Conservation (phyloP, 116 monocot genomes). For the Papilionanthe hybrid region DNA sequence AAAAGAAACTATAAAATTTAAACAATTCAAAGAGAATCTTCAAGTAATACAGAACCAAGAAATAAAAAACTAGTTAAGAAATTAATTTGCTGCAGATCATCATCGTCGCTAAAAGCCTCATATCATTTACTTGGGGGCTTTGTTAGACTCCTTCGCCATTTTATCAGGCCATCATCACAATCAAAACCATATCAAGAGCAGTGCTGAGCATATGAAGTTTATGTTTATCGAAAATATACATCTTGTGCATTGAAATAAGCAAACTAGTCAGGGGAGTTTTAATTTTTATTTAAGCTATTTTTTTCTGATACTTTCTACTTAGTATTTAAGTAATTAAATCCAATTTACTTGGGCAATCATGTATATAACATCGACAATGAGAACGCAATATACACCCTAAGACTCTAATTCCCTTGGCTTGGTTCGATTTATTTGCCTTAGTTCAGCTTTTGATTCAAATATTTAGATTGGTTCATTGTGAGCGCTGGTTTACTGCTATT, state of each 20-base stretch:
- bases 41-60: background rate
- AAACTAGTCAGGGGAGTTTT: background rate
- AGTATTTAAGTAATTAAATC: background rate
- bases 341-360: background rate
- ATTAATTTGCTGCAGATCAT: background rate
- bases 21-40: background rate
- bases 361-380: background rate
- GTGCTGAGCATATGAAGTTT: no score
- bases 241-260: background rate
- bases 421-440: background rate
- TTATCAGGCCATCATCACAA: background rate
- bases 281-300: background rate
- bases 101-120: background rate
- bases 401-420: background rate
- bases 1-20: background rate
- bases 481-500: no score
- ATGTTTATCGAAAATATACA: background rate
- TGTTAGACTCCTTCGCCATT: background rate
- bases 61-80: background rate
- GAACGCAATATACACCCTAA: background rate
- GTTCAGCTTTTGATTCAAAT: no score
- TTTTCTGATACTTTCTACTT: background rate
- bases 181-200: background rate
- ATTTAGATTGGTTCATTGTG: no score
- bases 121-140: background rate